Evolutionary conservation across 129 eudicot species (phyloP).

Genomic region (Centrapalus pauciflorus): DNA sequence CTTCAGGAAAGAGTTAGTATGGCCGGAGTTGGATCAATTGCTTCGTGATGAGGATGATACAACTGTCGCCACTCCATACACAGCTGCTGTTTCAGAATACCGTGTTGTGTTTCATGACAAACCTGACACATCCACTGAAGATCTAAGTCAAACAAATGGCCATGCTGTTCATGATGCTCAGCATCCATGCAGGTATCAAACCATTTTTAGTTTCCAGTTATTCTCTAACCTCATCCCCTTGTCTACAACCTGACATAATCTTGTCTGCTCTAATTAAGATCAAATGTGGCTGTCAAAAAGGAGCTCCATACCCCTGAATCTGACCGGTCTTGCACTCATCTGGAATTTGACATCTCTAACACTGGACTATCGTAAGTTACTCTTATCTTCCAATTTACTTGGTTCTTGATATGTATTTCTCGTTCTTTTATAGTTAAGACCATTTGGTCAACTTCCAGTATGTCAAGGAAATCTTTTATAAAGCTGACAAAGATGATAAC

Average conservation of each 20-base stretch:
- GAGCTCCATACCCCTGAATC: slow-evolving; percentile 91
- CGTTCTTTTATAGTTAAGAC: background rate
- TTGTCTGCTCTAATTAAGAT: slow-evolving; percentile 32
- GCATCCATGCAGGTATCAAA: slow-evolving; percentile 84
- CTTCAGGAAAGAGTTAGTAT: slow-evolving; percentile 76
- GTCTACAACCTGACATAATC: slow-evolving; percentile 17
- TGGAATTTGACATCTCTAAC: slow-evolving; percentile 86
- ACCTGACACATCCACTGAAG: slow-evolving; percentile 26
- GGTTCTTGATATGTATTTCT: background rate
- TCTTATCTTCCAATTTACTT: background rate
- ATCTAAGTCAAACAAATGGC: slow-evolving; percentile 54
- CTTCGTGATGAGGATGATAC: slow-evolving; percentile 79
- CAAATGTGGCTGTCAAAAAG: slow-evolving; percentile 79
- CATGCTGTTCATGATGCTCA: slow-evolving; percentile 83
- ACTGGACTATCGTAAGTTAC: slow-evolving; percentile 73
- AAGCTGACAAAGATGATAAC: background rate
- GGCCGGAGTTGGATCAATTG: slow-evolving; percentile 94
- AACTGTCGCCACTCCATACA: slow-evolving; percentile 75
- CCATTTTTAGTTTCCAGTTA: background rate
- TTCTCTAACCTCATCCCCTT: background rate
- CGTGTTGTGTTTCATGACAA: slow-evolving; percentile 74
- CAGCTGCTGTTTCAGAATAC: slow-evolving; percentile 90
- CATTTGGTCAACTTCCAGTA: background rate
- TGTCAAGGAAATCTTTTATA: background rate
- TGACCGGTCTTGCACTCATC: slow-evolving; percentile 95